A percentile compares a stretch with the other conserved stretches of the same genome.
Conservation (phyloP, 1,284 basidiomycete species). For the Papiliotrema fonsecae region DNA sequence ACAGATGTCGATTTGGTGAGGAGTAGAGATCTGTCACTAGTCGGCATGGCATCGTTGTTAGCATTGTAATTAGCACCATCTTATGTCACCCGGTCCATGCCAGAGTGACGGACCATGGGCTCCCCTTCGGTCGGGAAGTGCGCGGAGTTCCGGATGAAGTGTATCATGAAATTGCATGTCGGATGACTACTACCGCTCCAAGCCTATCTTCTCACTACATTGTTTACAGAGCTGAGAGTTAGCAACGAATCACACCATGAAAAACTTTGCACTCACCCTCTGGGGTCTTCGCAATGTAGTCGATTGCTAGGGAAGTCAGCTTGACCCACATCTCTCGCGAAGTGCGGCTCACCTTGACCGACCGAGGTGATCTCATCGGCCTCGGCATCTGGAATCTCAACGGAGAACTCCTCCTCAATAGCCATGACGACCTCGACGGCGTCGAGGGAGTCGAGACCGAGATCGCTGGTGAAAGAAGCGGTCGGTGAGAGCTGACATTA, state of each 20-base stretch:
- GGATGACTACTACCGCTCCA: not conserved
- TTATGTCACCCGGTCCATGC: no score
- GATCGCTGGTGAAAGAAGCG: conserved; percentile 78
- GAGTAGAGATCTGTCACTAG: no score
- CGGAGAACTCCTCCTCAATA: conserved; percentile 83
- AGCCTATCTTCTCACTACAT: no score
- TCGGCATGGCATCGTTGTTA: no score
- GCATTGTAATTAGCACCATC: no score
- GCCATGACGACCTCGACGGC: conserved; percentile 99
- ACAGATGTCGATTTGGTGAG: no score
- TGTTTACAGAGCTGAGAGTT: conserved; percentile 11
- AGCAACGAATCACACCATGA: not conserved
- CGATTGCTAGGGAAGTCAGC: conserved; percentile 64
- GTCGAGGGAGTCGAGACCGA: conserved; percentile 94
- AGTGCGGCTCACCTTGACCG: conserved; percentile 65
- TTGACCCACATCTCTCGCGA: not conserved
- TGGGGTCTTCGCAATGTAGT: conserved; percentile 80
- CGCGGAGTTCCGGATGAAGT: not conserved
- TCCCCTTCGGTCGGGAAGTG: no score
- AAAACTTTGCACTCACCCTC: conserved; percentile 33
- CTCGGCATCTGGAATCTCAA: conserved; percentile 87
- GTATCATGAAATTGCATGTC: conserved; percentile 7
- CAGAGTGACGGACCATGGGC: no score
- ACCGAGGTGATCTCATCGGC: conserved; percentile 97
- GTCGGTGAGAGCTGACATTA: conserved; percentile 61